Conservation (phyloP, 2,329 filamentous ascomycete species). For the Colletotrichum horii region DNA sequence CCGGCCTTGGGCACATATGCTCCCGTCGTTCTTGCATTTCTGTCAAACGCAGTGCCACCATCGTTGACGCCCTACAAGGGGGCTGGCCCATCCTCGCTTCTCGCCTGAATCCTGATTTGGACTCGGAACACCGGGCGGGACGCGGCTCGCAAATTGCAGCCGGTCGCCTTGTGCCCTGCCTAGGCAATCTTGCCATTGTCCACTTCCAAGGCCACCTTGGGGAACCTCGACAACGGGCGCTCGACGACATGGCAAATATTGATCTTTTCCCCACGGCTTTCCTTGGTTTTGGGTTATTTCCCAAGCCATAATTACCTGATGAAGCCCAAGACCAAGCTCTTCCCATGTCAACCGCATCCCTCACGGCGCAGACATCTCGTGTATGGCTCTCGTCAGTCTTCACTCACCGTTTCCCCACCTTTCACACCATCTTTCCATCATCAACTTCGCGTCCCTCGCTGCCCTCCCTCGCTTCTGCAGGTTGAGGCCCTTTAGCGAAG, state of each 20-base stretch:
- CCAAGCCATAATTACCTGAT: not conserved
- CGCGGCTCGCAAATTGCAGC: constrained; percentile 6
- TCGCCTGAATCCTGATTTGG: not conserved
- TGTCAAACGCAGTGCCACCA: not conserved
- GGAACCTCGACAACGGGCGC: not conserved
- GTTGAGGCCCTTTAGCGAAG: not conserved
- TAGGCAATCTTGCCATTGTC: not conserved
- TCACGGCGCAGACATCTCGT: not conserved
- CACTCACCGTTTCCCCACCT: not conserved
- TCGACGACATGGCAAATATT: constrained; percentile 9
- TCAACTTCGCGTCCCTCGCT: not conserved
- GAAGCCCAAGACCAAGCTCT: not conserved
- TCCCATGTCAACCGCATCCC: not conserved
- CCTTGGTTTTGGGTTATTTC: not conserved
- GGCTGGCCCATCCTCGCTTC: not conserved
- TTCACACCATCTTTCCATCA: not conserved
- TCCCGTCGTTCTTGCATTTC: not conserved
- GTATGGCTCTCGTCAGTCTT: not conserved
- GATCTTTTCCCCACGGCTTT: not conserved
- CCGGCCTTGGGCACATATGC: not conserved
- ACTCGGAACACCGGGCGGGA: constrained; percentile 15
- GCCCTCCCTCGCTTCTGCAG: not conserved
- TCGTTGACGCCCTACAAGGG: not conserved
- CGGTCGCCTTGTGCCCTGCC: not conserved
- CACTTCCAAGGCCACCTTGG: not conserved